Evolutionary conservation across 768 basidiomycete genomes (phyloP), one percentile per base, ranked within the genome.

Genomic region (Fomitopsis pulvina): DNA sequence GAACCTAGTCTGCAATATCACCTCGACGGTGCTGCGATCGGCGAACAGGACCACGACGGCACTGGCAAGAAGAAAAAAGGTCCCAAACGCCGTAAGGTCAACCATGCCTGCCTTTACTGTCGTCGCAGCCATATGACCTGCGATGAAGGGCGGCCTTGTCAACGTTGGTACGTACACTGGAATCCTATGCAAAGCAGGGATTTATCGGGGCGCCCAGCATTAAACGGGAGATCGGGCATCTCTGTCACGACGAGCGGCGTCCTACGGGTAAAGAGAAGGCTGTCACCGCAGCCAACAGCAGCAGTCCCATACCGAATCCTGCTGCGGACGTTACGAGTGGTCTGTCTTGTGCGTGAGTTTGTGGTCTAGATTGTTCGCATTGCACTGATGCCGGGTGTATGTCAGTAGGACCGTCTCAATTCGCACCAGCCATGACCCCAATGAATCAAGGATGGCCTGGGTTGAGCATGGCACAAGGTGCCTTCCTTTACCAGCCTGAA

Each of bases 51-150:
- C 26, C 62, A 64, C 18, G 54, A 53, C 34, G 55, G 59, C 18
- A 61, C 61, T 9, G 71, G 67, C 62, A 76, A 71, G 66, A 70
- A 68, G 59, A 71, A 72, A 51, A 69, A 68, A 48, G 56, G 57
- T 24, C 60, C 79, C 10, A 89, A 87, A 68, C 71, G 90, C 54
- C 71, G 89, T 49, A 93, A 93, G 65, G 89, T 91, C 51, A 91
- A 91, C 65, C 91, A 93, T 69, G 92, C 93, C 4, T 96, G 92
- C 64, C 71, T 96, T 38, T 96, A 94, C 66, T 96, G 92, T 68
- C 77, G 92, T 63, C 74, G 90, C 52, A 92, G 89, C 73, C 88
- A 89, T 79, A 89, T 92, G 88, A 89, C 87, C 7, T 91, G 89
- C 70, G 89, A 91, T 63, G 89, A 90, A 60, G 87, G 87, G 16